phyloP scores from a whole-genome alignment of 495 filamentous ascomycete species.

The Trichoderma reesei region DNA sequence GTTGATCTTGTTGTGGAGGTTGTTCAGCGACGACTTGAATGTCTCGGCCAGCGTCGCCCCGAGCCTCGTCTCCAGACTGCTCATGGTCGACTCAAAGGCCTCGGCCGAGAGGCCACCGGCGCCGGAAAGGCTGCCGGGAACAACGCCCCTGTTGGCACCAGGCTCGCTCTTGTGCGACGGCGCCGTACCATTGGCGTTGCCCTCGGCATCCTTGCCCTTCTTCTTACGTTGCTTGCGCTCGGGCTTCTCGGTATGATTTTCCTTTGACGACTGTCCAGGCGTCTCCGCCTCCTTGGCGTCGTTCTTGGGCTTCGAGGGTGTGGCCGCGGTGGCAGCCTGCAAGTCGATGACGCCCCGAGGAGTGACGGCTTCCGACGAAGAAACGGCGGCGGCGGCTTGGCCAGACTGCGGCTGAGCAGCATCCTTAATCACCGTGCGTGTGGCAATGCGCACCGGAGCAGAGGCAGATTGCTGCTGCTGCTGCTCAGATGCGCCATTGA shows the following conservation, averaged over 20 bases:
- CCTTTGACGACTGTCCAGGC: slow-evolving; percentile 22
- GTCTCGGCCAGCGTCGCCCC: slow-evolving; percentile 32
- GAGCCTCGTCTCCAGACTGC: slow-evolving; percentile 37
- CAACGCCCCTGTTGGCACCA: slow-evolving; percentile 1
- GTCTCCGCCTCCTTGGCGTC: slow-evolving; percentile 36
- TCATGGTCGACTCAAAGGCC: slow-evolving; percentile 32
- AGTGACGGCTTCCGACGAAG: not conserved
- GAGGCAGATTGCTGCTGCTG: no score
- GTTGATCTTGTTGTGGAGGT: slow-evolving; percentile 33
- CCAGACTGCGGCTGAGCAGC: slow-evolving; percentile 22
- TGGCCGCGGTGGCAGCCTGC: slow-evolving; percentile 15
- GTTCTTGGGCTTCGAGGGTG: slow-evolving; percentile 22
- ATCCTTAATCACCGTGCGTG: slow-evolving; percentile 31
- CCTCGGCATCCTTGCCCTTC: slow-evolving; percentile 22
- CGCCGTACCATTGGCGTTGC: slow-evolving; percentile 9
- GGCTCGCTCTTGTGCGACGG: not conserved
- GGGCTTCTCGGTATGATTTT: slow-evolving; percentile 22
- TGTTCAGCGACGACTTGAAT: slow-evolving; percentile 33
- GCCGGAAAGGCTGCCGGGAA: not conserved
- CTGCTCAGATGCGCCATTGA: slow-evolving; percentile 16
- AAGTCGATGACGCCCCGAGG: slow-evolving; percentile 17
- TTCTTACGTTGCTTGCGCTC: slow-evolving; percentile 41
- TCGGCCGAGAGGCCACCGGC: slow-evolving; percentile 25
- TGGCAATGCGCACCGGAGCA: slow-evolving; percentile 27
- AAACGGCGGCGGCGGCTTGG: slow-evolving; percentile 13